Evolutionary conservation across 352 stramenopile genomes (phyloP).

Genomic region (Thalassiosira delicatula): DNA sequence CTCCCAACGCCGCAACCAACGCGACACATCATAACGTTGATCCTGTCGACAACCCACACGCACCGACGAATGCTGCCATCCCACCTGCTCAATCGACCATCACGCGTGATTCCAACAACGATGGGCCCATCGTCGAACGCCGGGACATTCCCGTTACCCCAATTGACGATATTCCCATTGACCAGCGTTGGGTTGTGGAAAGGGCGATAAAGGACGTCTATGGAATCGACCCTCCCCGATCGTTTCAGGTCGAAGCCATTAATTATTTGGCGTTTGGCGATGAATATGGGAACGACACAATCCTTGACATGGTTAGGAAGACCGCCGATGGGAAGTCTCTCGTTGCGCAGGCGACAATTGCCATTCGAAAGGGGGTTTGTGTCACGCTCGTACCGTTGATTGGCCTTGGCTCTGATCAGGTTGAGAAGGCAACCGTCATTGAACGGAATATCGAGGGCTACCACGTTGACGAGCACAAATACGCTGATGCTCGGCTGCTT

Average conservation of each 20-base stretch:
- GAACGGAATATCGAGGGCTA: constrained; percentile 1
- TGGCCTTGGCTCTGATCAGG: constrained; percentile 8
- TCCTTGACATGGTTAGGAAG: neutral
- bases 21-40: no score
- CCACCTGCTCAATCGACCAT: neutral
- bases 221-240: neutral
- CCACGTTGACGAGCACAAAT: constrained; percentile 7
- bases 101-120: neutral
- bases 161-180: no score
- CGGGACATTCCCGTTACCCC: no score
- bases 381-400: neutral
- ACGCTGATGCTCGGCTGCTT: neutral
- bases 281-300: neutral
- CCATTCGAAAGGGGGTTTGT: neutral
- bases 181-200: no score
- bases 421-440: neutral
- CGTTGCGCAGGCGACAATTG: neutral
- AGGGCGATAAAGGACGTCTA: neutral
- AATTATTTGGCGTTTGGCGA: neutral
- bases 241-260: neutral
- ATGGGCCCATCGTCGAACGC: no score
- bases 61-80: no score
- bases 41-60: no score
- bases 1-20: no score
- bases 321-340: constrained; percentile 5